Conservation (phyloP, 1,139 yeast genomes). For the Candida pseudocylindracea region DNA sequence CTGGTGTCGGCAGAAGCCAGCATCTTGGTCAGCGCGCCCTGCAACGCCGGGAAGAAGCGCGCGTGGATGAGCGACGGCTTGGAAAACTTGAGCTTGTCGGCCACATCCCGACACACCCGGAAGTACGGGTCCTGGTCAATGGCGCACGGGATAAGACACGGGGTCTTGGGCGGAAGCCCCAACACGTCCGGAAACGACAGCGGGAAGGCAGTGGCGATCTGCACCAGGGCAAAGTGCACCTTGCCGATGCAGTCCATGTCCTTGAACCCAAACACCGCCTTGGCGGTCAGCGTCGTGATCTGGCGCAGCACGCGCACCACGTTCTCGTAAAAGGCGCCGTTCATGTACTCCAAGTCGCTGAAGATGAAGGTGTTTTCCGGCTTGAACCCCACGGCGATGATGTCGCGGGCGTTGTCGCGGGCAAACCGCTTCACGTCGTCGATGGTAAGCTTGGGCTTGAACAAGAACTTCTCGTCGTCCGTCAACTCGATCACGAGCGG, state of each 20-base stretch:
- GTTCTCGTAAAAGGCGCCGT: conserved; percentile 83
- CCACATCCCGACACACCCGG: conserved; percentile 94
- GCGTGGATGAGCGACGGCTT: conserved; percentile 90
- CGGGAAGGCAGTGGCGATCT: conserved; percentile 90
- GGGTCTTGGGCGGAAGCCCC: conserved; percentile 69
- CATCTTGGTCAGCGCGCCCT: conserved; percentile 95
- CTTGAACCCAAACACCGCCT: conserved; percentile 92
- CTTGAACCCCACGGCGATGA: conserved; percentile 85
- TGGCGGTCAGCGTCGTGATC: conserved; percentile 89
- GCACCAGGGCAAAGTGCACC: conserved; percentile 86
- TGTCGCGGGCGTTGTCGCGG: conserved; percentile 71
- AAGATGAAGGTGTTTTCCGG: conserved; percentile 90
- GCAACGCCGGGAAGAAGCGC: conserved; percentile 94
- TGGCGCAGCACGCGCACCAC: conserved; percentile 89
- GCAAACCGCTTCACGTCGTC: conserved; percentile 74
- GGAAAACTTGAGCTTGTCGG: conserved; percentile 71
- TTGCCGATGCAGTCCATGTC: conserved; percentile 93
- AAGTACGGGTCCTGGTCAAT: conserved; percentile 98
- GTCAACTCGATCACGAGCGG: conserved; percentile 94
- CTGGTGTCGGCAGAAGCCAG: conserved; percentile 75
- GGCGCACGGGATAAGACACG: conserved; percentile 96
- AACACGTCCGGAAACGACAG: conserved; percentile 88
- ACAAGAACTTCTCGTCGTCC: conserved; percentile 92
- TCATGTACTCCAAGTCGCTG: conserved; percentile 83
- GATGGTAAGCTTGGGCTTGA: conserved; percentile 75